Evolutionary conservation across 1,139 yeast species (phyloP).

Genomic region (Suhomyces choctaworum): DNA sequence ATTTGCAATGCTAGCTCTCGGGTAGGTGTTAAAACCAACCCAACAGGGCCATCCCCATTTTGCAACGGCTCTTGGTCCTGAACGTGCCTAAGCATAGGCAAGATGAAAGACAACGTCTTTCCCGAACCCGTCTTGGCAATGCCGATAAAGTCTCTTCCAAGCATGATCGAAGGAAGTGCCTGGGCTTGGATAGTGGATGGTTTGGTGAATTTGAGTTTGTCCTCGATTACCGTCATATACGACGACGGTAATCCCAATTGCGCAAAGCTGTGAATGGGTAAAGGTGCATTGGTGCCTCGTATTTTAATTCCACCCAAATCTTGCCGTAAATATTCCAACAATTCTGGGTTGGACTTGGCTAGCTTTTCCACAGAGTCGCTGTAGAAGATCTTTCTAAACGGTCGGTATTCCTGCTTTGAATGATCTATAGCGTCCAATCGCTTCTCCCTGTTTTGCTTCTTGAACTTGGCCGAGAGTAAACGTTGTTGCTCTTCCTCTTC

Average conservation of each 20-base stretch:
- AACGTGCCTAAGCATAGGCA: constrained; percentile 84
- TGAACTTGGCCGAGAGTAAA: constrained; percentile 27
- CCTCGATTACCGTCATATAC: constrained; percentile 1
- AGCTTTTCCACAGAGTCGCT: constrained; percentile 58
- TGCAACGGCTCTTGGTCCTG: constrained; percentile 63
- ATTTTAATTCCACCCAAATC: constrained; percentile 65
- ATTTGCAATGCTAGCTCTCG: constrained; percentile 91
- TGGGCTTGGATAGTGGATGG: constrained; percentile 94
- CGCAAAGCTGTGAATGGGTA: constrained; percentile 76
- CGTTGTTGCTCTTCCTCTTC: constrained; percentile 27
- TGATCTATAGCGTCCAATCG: constrained; percentile 44
- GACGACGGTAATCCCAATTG: constrained; percentile 35
- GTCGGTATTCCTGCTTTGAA: constrained; percentile 45
- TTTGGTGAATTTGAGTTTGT: constrained; percentile 37
- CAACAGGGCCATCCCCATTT: constrained; percentile 69
- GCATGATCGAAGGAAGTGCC: constrained; percentile 87
- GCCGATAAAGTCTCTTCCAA: constrained; percentile 88
- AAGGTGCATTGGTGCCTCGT: constrained; percentile 57
- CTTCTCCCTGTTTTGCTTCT: constrained; percentile 39
- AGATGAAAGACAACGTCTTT: constrained; percentile 81
- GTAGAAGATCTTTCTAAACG: constrained; percentile 66
- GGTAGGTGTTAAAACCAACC: constrained; percentile 84
- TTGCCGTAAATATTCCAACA: constrained; percentile 54
- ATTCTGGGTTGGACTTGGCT: constrained; percentile 45
- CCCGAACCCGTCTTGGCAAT: constrained; percentile 98